Evolutionary conservation across 768 basidiomycete genomes (phyloP).

Genomic region (Pilatotrama ljubarskyi): DNA sequence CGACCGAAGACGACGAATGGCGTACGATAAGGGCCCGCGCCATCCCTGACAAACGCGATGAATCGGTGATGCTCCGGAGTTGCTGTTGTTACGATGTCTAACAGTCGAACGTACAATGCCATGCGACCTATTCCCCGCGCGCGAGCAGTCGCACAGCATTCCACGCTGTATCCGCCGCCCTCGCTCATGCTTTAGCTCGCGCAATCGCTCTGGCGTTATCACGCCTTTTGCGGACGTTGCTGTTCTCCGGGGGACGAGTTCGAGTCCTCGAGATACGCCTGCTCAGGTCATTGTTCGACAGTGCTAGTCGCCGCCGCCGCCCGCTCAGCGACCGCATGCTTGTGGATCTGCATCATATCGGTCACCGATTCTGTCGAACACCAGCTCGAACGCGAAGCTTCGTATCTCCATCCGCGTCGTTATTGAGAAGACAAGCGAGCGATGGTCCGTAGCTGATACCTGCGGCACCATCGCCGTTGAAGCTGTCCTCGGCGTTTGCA

Average conservation of each 20-base stretch:
- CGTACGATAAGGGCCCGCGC: conserved; percentile 1
- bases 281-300: conserved; percentile 1
- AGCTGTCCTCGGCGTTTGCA: too few relatives aligned
- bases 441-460: neutral
- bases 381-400: too few relatives aligned
- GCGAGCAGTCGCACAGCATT: neutral
- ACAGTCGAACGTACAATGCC: neutral
- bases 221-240: conserved; percentile 3
- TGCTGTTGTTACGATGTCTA: neutral
- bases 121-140: neutral
- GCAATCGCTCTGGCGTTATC: conserved; percentile 7
- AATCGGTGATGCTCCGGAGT: neutral
- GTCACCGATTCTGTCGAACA: too few relatives aligned
- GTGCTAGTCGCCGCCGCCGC: neutral
- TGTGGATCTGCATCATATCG: neutral
- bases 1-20: neutral
- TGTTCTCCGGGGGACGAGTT: neutral
- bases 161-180: neutral
- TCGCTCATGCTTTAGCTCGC: neutral
- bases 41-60: neutral
- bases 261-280: neutral
- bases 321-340: neutral
- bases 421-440: neutral
- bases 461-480: too few relatives aligned
- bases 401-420: too few relatives aligned